Base-by-base conservation (phyloP, 2,329 filamentous ascomycete genomes). In the Apiospora pterosperma region DNA sequence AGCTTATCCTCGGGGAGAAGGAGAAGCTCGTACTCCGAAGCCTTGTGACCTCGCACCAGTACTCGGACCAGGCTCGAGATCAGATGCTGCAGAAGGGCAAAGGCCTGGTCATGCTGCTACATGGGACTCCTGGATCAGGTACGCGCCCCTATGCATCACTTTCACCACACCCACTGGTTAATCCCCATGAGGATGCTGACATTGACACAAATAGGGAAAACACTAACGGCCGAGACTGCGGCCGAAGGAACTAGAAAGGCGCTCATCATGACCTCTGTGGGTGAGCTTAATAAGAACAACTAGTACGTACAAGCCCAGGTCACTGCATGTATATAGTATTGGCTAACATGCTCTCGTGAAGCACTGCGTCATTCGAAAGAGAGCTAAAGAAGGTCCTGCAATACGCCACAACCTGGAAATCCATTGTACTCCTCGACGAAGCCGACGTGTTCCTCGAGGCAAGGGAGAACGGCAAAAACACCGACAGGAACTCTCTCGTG, bases 391-490 rank as follows among this genome's bases (percentile, higher is more conserved):
- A 65, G 12, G 59, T 80, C 38, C 71, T 82, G 44, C 75, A 80
- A 64, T 75, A 82, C 41, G 79, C 80, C 16, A 70, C 75, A 0
- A 75, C 75, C 14, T 82, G 81, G 76, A 75, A 73, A 21, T 74
- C 74, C 4, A 73, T 77, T 25, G 67, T 77, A 12, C 70, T 76
- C 19, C 67, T 74, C 55, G 72, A 76, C 63, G 73, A 76, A 63
- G 71, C 71, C 31, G 74, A 76, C 65, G 67, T 74, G 8, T 76
- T 71, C 60, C 68, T 76, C 7, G 78, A 80, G 66, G 69, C 74
- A 59, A 77, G 80, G 4, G 65, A 77, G 80, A 2, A 64, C 61
- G 38, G 61, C 59, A 52, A 34, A 7, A 52, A 31, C 25, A 6
- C 44, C 3, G 44, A 52, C 25, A 44, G 25, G 64, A 68, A 41